Base-by-base conservation (phyloP, 768 basidiomycete species). In the Boletus sp. region DNA sequence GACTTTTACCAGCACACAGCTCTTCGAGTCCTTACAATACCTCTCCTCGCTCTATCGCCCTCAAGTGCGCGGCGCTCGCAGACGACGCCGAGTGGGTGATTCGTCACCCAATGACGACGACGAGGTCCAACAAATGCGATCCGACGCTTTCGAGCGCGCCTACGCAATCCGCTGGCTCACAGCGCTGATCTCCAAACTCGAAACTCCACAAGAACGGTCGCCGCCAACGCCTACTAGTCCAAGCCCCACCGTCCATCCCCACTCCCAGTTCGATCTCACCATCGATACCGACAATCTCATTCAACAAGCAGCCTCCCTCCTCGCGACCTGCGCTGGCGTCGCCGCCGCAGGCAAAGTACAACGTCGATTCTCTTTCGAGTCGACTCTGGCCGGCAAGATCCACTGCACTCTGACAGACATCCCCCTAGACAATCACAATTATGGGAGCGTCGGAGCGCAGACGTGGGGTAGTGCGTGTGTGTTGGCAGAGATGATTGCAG, bases 381-480 rank as follows among this genome's bases (percentile, higher is more conserved):
- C 63, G 30, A 3, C 52, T 3, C 53, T 48, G 37, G 32, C 12
- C 7, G 63, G 62, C 44, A 40, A 56, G 45, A 61, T 77, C 39
- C 62, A 72, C 11, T 72, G 89, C 11, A 66, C 75, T 50, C 64
- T 94, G 48, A 84, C 76, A 32, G 92, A 94, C 67, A 79, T 85
- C 2, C 83, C 89, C 2, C 72, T 92, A 42, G 80, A 85, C 49
- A 85, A 89, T 54, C 73, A 78, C n/a, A 87, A 90, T 61, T 86
- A 83, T 59, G 73, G 76, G 12, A 88, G 85, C 53, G 84, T 92
- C 17, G 92, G 92, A 1, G 85, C 90, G 29, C 92, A 94, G 73
- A 94, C 92, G 0, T 95, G 92, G 93, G 92, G 91, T 4, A 84
- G 87, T 10, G 87, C 90, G 4, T 92, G 87, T 61, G 82, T 94